Conservation (phyloP, 495 filamentous ascomycete genomes). For the Massariosphaeria phaeospora region DNA sequence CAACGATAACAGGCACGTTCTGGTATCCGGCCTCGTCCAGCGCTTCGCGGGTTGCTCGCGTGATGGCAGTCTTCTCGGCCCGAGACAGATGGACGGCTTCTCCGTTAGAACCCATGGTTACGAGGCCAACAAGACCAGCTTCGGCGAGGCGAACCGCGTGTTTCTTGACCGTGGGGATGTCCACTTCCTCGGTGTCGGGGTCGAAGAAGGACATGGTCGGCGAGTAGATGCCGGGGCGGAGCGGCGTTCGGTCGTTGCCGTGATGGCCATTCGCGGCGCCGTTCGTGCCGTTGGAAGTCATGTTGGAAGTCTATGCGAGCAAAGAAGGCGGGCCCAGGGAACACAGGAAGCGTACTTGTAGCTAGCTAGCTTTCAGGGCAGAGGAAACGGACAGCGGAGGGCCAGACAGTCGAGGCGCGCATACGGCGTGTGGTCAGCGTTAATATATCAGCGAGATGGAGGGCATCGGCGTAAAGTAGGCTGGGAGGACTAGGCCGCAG, state of each 20-base stretch:
- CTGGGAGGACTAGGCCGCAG: conserved; percentile 24
- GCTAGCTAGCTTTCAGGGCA: background rate
- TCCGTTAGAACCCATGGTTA: conserved; percentile 87
- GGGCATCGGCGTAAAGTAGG: conserved; percentile 28
- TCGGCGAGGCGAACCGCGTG: conserved; percentile 77
- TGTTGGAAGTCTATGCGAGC: conserved; percentile 9
- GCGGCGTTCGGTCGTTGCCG: conserved; percentile 42
- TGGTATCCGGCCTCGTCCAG: conserved; percentile 75
- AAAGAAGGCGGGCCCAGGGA: background rate
- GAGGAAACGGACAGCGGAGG: conserved; percentile 1
- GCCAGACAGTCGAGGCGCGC: background rate
- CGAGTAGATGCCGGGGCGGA: conserved; percentile 81
- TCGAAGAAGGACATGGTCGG: conserved; percentile 92
- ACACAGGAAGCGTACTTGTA: background rate
- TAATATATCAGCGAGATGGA: conserved; percentile 33
- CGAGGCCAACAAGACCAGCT: conserved; percentile 74
- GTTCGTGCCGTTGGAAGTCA: conserved; percentile 23
- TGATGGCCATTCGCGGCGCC: conserved; percentile 23
- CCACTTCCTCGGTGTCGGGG: conserved; percentile 73
- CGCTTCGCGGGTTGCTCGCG: conserved; percentile 71
- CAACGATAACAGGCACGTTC: conserved; percentile 73
- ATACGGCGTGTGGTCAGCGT: conserved; percentile 24
- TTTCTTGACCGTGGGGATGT: conserved; percentile 69
- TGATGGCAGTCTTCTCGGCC: conserved; percentile 70
- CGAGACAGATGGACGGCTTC: conserved; percentile 79